phyloP scores from a whole-genome alignment of 2,329 filamentous ascomycete species.

The Fusarium phyllophilum region DNA sequence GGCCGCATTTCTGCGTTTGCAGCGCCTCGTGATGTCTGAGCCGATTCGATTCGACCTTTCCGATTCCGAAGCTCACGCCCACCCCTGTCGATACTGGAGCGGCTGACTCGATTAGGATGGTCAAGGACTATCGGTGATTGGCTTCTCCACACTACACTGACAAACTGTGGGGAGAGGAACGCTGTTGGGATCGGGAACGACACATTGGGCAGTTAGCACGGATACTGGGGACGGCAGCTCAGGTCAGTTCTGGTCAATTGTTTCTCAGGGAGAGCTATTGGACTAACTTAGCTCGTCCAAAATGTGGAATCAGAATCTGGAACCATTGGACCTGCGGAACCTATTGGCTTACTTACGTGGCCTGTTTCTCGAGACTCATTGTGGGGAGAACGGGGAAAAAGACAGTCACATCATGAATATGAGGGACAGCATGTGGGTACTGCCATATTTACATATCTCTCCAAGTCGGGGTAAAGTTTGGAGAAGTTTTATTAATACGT shows the following conservation, averaged over 20 bases:
- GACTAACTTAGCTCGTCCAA: background rate
- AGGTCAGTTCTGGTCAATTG: slow-evolving; percentile 18
- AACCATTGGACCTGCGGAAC: background rate
- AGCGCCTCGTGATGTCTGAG: slow-evolving; percentile 39
- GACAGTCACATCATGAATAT: slow-evolving; percentile 5
- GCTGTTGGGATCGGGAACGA: background rate
- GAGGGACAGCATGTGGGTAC: slow-evolving; percentile 23
- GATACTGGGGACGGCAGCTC: slow-evolving; percentile 31
- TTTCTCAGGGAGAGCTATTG: slow-evolving; percentile 1
- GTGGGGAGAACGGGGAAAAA: slow-evolving; percentile 7
- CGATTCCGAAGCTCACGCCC: slow-evolving; percentile 13
- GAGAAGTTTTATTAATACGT: slow-evolving; percentile 13
- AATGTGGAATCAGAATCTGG: background rate
- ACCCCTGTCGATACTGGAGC: slow-evolving; percentile 12
- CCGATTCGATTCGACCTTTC: slow-evolving; percentile 24
- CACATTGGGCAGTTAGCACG: background rate
- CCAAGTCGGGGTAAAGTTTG: slow-evolving; percentile 31
- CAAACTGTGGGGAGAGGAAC: slow-evolving; percentile 39
- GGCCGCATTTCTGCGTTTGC: slow-evolving; percentile 40
- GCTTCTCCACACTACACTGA: slow-evolving; percentile 42
- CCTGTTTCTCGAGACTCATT: background rate
- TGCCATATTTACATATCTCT: slow-evolving; percentile 1
- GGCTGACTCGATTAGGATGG: slow-evolving; percentile 36
- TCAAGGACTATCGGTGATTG: slow-evolving; percentile 33
- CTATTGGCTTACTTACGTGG: background rate